phyloP scores from a whole-genome alignment of 2,329 filamentous ascomycete species.

The Fusarium dlaminii region DNA sequence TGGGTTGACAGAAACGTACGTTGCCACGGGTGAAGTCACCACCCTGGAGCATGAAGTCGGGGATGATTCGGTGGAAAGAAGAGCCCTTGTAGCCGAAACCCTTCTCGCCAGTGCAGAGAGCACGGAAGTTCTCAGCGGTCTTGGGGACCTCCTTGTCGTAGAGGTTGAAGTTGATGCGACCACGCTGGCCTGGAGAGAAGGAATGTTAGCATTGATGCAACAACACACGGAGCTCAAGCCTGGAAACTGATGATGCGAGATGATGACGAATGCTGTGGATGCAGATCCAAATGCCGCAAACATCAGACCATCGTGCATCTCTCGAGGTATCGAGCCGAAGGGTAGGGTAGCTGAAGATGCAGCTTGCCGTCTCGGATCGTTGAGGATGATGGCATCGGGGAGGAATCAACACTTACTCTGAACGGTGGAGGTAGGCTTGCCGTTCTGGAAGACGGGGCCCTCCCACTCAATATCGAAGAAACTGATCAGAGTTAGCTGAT shows the following conservation, averaged over 20 bases:
- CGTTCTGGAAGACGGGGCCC: conserved; percentile 74
- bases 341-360: not conserved
- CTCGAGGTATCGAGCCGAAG: not conserved
- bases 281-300: not conserved
- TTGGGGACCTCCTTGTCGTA: conserved; percentile 87
- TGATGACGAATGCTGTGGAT: conserved; percentile 8
- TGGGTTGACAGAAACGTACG: conserved; percentile 63
- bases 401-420: conserved; percentile 63
- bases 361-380: not conserved
- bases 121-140: conserved; percentile 86
- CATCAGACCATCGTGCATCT: not conserved
- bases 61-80: conserved; percentile 92
- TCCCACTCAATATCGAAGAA: conserved; percentile 80
- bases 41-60: conserved; percentile 94
- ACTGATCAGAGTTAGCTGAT: conserved; percentile 49
- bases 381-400: conserved; percentile 2
- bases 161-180: conserved; percentile 89
- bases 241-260: conserved; percentile 14
- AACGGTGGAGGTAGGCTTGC: conserved; percentile 62
- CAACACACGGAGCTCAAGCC: not conserved
- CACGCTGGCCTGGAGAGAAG: conserved; percentile 67
- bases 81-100: conserved; percentile 86
- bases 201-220: conserved; percentile 31
- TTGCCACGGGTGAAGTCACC: conserved; percentile 95
- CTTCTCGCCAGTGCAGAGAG: conserved; percentile 82